phyloP scores from a whole-genome alignment of 2,329 filamentous ascomycete species.

The Calonectria hawksworthii region DNA sequence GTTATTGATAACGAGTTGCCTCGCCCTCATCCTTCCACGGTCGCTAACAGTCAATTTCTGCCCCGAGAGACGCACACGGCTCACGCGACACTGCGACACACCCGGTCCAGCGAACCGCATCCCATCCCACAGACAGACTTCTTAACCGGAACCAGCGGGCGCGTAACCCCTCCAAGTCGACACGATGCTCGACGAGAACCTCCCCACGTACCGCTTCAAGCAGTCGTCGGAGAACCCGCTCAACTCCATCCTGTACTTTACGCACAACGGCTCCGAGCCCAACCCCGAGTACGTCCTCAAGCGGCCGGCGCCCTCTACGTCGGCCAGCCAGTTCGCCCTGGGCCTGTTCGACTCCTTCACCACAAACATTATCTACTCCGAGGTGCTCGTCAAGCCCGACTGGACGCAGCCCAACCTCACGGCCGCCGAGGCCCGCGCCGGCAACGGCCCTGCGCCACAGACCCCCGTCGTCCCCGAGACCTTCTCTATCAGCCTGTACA shows the following conservation, averaged over 20 bases:
- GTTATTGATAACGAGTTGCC: constrained; percentile 1
- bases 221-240: constrained; percentile 66
- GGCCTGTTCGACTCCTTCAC: constrained; percentile 88
- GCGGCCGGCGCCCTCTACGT: constrained; percentile 76
- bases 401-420: constrained; percentile 89
- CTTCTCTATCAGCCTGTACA: constrained; percentile 92
- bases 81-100: background rate
- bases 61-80: background rate
- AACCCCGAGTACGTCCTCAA: constrained; percentile 84
- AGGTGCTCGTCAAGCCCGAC: constrained; percentile 86
- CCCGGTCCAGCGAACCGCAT: background rate
- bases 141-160: background rate
- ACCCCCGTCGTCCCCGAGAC: constrained; percentile 81
- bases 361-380: constrained; percentile 86
- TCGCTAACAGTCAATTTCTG: background rate
- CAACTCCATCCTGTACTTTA: constrained; percentile 71
- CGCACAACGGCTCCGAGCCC: constrained; percentile 84
- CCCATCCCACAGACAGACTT: constrained; percentile 6
- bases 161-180: background rate
- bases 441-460: constrained; percentile 73
- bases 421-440: constrained; percentile 82
- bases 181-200: constrained; percentile 90
- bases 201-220: constrained; percentile 78
- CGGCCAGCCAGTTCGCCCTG: constrained; percentile 87
- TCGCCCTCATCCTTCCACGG: background rate